A percentile compares a stretch with the other conserved stretches of the same genome.
Evolutionary conservation across 495 filamentous ascomycete genomes (phyloP).

Genomic region (Elasticomyces elasticus): DNA sequence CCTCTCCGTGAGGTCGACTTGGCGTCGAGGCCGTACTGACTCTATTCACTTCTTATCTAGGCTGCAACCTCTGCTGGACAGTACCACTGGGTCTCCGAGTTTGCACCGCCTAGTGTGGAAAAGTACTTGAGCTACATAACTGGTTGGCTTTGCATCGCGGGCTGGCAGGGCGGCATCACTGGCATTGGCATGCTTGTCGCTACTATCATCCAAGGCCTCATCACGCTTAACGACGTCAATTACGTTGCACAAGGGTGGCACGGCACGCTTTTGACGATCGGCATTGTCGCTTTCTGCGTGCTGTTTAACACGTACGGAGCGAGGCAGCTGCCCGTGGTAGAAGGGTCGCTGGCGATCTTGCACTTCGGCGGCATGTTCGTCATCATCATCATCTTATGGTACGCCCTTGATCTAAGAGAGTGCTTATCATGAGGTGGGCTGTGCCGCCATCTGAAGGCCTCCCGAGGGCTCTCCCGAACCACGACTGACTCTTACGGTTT

Average conservation of each 20-base stretch:
- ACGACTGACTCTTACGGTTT: neutral
- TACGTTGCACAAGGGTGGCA: slow-evolving; percentile 15
- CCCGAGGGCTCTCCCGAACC: neutral
- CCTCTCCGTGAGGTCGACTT: neutral
- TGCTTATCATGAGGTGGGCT: neutral
- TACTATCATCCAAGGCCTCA: slow-evolving; percentile 26
- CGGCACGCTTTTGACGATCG: slow-evolving; percentile 11
- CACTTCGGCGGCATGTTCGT: slow-evolving; percentile 18
- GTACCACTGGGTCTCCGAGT: slow-evolving; percentile 16
- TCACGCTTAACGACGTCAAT: slow-evolving; percentile 13
- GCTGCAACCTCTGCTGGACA: slow-evolving; percentile 9
- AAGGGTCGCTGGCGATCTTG: slow-evolving; percentile 12
- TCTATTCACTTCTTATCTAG: neutral
- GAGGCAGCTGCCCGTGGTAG: slow-evolving; percentile 12
- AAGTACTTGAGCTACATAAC: slow-evolving; percentile 18
- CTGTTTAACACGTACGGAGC: slow-evolving; percentile 14
- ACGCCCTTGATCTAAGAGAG: too few species aligned
- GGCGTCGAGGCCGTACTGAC: neutral
- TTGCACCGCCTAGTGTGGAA: slow-evolving; percentile 10
- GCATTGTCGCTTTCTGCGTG: slow-evolving; percentile 7
- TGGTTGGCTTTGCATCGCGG: slow-evolving; percentile 31
- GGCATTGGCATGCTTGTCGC: slow-evolving; percentile 33
- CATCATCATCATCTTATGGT: slow-evolving; percentile 12
- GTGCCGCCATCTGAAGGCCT: neutral
- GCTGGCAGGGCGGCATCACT: slow-evolving; percentile 32